Conservation (phyloP, 352 stramenopile species). For the Phytophthora tubulina region DNA sequence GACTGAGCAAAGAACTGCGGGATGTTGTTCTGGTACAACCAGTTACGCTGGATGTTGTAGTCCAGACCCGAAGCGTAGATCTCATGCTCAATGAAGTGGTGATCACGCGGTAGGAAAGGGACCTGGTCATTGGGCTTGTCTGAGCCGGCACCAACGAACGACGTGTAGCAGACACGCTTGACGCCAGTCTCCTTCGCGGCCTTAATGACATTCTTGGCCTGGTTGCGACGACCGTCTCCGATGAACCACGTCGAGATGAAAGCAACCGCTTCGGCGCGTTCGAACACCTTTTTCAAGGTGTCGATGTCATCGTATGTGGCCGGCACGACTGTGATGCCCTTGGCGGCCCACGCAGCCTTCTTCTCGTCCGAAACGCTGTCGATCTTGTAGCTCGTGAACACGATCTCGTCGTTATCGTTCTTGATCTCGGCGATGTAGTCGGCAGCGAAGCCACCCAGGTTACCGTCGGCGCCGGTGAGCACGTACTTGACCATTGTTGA, state of each 20-base stretch:
- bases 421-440: slow-evolving; percentile 39
- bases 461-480: slow-evolving; percentile 38
- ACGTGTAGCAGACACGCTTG: slow-evolving; percentile 48
- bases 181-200: slow-evolving; percentile 38
- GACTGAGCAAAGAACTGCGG: slow-evolving; percentile 30
- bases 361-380: slow-evolving; percentile 27
- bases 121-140: slow-evolving; percentile 35
- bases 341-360: slow-evolving; percentile 19
- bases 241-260: slow-evolving; percentile 46
- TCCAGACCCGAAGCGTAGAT: slow-evolving; percentile 32
- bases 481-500: slow-evolving; percentile 40
- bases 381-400: slow-evolving; percentile 42
- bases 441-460: slow-evolving; percentile 37
- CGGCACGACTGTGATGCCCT: slow-evolving; percentile 22
- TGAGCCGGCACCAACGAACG: slow-evolving; percentile 36
- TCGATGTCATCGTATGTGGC: slow-evolving; percentile 39
- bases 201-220: slow-evolving; percentile 26
- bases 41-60: slow-evolving; percentile 56
- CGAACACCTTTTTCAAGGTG: slow-evolving; percentile 36
- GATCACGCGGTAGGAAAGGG: slow-evolving; percentile 43
- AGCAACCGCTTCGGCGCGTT: slow-evolving; percentile 31
- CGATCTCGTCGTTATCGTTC: slow-evolving; percentile 25
- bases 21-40: slow-evolving; percentile 48
- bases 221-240: slow-evolving; percentile 33
- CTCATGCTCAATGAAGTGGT: slow-evolving; percentile 38